Evolutionary conservation across 305 asterid species (phyloP), one percentile per base, ranked within the genome.

Genomic region (Coffea humblotiana): DNA sequence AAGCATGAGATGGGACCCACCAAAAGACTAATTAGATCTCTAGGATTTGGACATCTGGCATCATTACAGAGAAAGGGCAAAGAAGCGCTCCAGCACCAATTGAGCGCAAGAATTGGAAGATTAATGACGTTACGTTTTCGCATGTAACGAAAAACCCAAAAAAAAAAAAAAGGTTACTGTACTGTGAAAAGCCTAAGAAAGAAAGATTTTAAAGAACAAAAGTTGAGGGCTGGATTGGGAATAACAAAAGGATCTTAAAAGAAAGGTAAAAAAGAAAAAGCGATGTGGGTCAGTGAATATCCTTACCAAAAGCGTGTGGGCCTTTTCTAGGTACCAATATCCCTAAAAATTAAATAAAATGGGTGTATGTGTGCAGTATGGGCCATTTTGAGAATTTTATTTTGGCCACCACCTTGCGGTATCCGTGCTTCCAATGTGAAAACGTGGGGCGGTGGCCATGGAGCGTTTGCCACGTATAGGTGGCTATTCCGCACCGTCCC

Each of bases 401-500:
- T 32, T 32, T 32, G 32, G 32, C 32, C 32, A 25, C 29, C 58
- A 64, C 66, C 49, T 40, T 35, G 32, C 68, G 48, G 43, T 40
- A 40, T 5, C 6, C 6, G 43, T 40, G 43, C 43, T 40, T 40
- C 43, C 5, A 0, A 40, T 40, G 43, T 0, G 43, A 40, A 40
- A 40, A 40, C 6, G 43, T 40, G 43, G 43, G 43, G 43, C 43
- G 43, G 43, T 40, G 43, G 43, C 43, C 43, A 40, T 40, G 6
- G 43, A 13, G 5, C 10, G 16, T 25, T 23, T n/a, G 56, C 71
- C 75, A 49, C 47, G 48, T 16, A 2, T 29, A 8, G 3, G 60
- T 78, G 85, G 68, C 76, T 79, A 61, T 75, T 14, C 7, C 61
- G 32, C 71, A 75, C 83, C 83, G 80, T 40, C 85, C 52, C 4